Base-by-base conservation (phyloP, 208 protist species). In the Wallacemonas sp. region DNA sequence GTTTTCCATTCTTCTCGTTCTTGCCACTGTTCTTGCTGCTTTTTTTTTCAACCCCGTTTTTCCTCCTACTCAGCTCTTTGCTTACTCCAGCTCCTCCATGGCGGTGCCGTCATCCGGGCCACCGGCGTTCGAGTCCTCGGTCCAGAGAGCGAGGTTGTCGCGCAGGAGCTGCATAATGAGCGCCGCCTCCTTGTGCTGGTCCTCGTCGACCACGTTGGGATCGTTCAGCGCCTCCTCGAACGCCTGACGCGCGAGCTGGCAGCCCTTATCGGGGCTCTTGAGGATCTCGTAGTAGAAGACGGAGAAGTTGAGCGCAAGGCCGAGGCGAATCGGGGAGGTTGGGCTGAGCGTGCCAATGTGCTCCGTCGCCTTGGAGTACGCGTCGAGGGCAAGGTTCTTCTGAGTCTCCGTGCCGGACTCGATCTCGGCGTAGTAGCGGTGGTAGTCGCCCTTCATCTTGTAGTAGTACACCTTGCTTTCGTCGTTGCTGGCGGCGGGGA, bases 261-360 rank as follows among this genome's bases (percentile, higher is more conserved):
- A 99, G 46, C 98, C 98, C 75, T 90, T 87, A 57, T 99, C 97
- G 32, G 97, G 97, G 44, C 84, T 88, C 69, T 99, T 98, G 19
- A 99, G 76, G 74, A 99, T 99, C 84, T 99, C 98, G 83, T 99
- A 99, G 80, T 99, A 99, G 81, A 99, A 99, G 34, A 99, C 98
- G 41, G 98, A 99, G 81, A 99, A 99, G 93, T 99, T 99, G 24
- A 99, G 93, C 14, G 98, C 99, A 38, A 99, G 97, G 62, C 99
- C 98, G 26, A 99, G 95, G 63, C 98, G 96, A 73, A 99, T 99
- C 36, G 99, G 98, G 71, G 99, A 93, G 24, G 98, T 92, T 2
- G 86, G 78, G 78, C 94, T 90, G 58, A 96, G 80, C 33, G 88
- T 80, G 39, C 61, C n/a, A 48, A 83, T 92, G 74, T 78, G 90